These are phyloP conservation scores for Tarenaya hassleriana DNA, from an alignment of 345 rosid genomes.

Conservation along the genomic window DNA sequence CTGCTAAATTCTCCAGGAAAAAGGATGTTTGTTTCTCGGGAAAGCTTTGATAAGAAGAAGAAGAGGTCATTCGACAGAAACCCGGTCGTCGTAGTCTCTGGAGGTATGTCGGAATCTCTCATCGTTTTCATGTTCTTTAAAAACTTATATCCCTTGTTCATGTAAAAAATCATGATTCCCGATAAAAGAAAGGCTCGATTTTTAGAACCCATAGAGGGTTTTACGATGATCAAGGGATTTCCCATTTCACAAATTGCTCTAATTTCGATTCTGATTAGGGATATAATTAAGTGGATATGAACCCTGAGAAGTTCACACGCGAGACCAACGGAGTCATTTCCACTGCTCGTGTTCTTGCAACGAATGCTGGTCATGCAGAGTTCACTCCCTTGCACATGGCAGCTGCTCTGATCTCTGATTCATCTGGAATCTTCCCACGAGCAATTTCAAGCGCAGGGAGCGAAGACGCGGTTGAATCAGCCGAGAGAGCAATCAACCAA, in stretches of 20 bases:
- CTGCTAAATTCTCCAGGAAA: too few species aligned
- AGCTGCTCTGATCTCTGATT: conserved; percentile 58
- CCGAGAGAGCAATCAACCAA: conserved; percentile 57
- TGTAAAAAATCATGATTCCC: too few species aligned
- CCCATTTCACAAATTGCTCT: too few species aligned
- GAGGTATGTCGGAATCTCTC: too few species aligned
- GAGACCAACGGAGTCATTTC: conserved; percentile 79
- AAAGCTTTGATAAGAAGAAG: too few species aligned
- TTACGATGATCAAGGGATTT: too few species aligned
- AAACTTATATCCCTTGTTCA: too few species aligned
- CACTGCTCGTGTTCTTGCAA: conserved; percentile 58
- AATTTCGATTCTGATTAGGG: not conserved
- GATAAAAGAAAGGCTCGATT: too few species aligned
- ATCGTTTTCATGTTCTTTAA: not conserved
- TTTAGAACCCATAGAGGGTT: too few species aligned
- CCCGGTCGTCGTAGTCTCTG: too few species aligned
- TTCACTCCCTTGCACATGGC: conserved; percentile 85
- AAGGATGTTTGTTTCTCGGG: too few species aligned
- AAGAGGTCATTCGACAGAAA: too few species aligned
- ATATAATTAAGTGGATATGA: conserved; percentile 36
- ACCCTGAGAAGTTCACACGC: conserved; percentile 87
- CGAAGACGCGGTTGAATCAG: conserved; percentile 51
- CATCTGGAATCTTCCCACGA: conserved; percentile 59
- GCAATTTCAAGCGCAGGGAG: conserved; percentile 53
- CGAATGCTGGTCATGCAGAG: conserved; percentile 65